Evolutionary conservation across 192 early-diverging fungal species (phyloP).

Genomic region (Podila minutissima): DNA sequence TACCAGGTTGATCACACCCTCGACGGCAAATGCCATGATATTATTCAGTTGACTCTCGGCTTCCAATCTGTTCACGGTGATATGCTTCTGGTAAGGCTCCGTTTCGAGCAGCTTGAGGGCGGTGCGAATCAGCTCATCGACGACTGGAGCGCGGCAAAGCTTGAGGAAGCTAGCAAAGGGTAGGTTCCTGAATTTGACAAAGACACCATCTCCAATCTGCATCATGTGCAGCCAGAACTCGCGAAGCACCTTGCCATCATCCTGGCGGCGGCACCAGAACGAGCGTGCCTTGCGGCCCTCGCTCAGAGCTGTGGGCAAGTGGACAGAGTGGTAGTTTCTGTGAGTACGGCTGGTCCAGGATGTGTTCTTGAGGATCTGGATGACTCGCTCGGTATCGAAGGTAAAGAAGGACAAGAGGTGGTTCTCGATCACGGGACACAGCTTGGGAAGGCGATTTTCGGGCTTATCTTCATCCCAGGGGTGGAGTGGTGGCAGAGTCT

Average conservation of each 20-base stretch:
- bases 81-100: slow-evolving; percentile 6
- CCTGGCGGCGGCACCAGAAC: slow-evolving; percentile 13
- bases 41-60: background rate
- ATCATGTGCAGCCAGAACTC: slow-evolving; percentile 23
- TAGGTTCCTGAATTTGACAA: slow-evolving; percentile 12
- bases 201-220: slow-evolving; percentile 9
- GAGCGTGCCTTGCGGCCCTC: background rate
- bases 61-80: background rate
- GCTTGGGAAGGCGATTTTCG: slow-evolving; percentile 15
- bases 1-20: slow-evolving; percentile 21
- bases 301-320: slow-evolving; percentile 11
- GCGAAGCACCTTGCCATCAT: slow-evolving; percentile 1
- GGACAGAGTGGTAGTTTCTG: background rate
- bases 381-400: slow-evolving; percentile 16
- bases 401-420: slow-evolving; percentile 17
- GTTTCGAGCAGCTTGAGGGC: slow-evolving; percentile 1
- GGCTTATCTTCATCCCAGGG: slow-evolving; percentile 8
- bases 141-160: slow-evolving; percentile 19
- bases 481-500: slow-evolving; percentile 25
- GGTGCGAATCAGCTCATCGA: slow-evolving; percentile 15
- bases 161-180: slow-evolving; percentile 6
- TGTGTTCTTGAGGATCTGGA: slow-evolving; percentile 25
- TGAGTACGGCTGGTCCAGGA: background rate
- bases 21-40: slow-evolving; percentile 16
- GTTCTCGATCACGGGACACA: slow-evolving; percentile 12